These are phyloP conservation scores for Backusella parvicylindrica DNA, from an alignment of 192 early-diverging fungal species.

Conservation along the genomic window DNA sequence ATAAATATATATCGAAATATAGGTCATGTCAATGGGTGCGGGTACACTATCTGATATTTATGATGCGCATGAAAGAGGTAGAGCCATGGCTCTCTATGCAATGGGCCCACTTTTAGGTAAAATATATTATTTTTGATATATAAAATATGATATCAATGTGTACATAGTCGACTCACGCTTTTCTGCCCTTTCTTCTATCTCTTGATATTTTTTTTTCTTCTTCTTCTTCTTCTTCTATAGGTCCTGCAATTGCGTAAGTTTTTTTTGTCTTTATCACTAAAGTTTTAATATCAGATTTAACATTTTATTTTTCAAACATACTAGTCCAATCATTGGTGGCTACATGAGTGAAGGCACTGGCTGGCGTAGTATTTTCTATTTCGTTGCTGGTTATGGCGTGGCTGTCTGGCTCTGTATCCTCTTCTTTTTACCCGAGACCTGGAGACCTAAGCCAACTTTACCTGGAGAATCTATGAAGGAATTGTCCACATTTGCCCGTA, in stretches of 20 bases:
- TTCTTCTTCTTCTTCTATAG: too few species aligned
- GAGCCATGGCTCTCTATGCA: slow-evolving; percentile 2
- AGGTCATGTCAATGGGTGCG: slow-evolving; percentile 15
- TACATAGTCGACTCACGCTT: too few species aligned
- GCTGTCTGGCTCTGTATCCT: slow-evolving; percentile 7
- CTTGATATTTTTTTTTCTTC: too few species aligned
- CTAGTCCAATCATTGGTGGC: slow-evolving; percentile 20
- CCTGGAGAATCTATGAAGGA: background rate
- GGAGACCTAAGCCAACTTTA: background rate
- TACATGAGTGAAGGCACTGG: background rate
- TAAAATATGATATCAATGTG: too few species aligned
- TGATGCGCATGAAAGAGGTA: slow-evolving; percentile 13
- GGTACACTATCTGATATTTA: slow-evolving; percentile 22
- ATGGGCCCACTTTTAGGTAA: background rate
- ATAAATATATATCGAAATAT: background rate
- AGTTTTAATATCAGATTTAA: background rate
- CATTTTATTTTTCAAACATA: background rate
- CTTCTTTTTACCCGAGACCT: slow-evolving; percentile 19
- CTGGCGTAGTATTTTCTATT: slow-evolving; percentile 23
- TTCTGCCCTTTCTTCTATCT: too few species aligned
- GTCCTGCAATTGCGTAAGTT: slow-evolving; percentile 4
- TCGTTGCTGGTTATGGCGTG: background rate
- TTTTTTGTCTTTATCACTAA: too few species aligned
- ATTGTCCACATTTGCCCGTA: background rate
- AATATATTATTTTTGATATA: too few species aligned